Evolutionary conservation across 345 rosid genomes (phyloP).

Genomic region (Psidium guajava): DNA sequence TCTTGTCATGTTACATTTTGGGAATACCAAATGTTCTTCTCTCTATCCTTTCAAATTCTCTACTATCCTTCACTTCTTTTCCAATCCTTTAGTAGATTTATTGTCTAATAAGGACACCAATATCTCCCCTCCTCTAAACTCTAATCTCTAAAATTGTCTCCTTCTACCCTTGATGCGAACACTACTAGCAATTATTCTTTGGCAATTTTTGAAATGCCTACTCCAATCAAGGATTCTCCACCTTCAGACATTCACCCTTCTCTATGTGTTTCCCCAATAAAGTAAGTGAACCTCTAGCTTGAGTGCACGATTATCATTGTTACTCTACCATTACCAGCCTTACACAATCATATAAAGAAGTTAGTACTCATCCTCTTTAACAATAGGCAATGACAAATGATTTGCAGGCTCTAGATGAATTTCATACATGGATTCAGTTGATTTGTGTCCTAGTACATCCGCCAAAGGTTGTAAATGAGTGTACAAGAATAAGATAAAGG

Average conservation of each 20-base stretch:
- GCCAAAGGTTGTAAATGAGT: neutral
- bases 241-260: neutral
- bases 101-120: neutral
- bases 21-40: neutral
- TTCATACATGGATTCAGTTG: neutral
- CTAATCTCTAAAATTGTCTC: neutral
- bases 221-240: neutral
- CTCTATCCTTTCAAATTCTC: neutral
- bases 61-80: neutral
- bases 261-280: neutral
- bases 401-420: neutral
- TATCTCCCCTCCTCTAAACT: neutral
- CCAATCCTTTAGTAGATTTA: neutral
- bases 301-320: neutral
- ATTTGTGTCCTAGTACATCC: neutral
- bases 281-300: neutral
- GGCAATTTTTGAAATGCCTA: neutral
- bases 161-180: neutral
- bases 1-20: neutral
- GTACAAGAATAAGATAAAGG: neutral
- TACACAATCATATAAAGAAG: neutral
- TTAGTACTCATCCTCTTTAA: neutral
- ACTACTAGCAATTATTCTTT: neutral
- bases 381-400: neutral
- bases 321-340: neutral